Evolutionary conservation across 2,329 filamentous ascomycete species (phyloP), one percentile per base, ranked within the genome.

Genomic region (Neofusicoccum cordaticola): DNA sequence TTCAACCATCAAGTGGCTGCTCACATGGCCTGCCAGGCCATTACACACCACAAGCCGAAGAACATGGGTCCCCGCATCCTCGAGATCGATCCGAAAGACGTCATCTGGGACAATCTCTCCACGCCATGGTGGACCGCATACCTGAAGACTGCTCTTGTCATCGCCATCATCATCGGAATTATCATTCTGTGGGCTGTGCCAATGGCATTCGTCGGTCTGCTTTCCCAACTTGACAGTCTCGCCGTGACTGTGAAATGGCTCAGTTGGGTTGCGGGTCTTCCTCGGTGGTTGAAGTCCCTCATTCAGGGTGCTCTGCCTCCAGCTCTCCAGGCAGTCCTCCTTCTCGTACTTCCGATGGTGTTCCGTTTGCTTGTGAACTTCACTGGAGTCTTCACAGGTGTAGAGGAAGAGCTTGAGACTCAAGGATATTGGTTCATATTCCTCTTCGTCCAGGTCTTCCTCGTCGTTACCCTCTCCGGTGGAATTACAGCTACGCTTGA

Each of bases 1-100:
- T 99, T 99, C 83, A 97, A 99, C 73, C 90, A 97, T 73, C 95
- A 99, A 75, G 91, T 97, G 1, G 93, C 94, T 5, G 95, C 95
- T 0, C 95, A 99, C 72, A 98, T 99, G 95, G 95, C 94, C 65
- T 97, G 93, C 74, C 95, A 99, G 75, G 88, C 92, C 53, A 84
- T 96, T 51, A 93, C 90, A 44, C 93, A 98, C 74, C 95, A 99
- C 71, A 78, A 97, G 0, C 95, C 95, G 1, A 91, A 91, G 70
- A 91, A 96, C 51, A 99, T 99, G 95, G 86, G 92, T 1, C 95
- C 95, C 0, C 87, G 95, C 34, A 85, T 91, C 45, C 90, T 97
- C n/a, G 95, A 99, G 74, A 93, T 99, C 52, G 92, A 93, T 6
- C 95, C 95, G 0, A 89, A 89, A 48, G 93, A 98, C 74, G 92